Conservation (phyloP, 164 flowering plant species). For the Sedum album region DNA sequence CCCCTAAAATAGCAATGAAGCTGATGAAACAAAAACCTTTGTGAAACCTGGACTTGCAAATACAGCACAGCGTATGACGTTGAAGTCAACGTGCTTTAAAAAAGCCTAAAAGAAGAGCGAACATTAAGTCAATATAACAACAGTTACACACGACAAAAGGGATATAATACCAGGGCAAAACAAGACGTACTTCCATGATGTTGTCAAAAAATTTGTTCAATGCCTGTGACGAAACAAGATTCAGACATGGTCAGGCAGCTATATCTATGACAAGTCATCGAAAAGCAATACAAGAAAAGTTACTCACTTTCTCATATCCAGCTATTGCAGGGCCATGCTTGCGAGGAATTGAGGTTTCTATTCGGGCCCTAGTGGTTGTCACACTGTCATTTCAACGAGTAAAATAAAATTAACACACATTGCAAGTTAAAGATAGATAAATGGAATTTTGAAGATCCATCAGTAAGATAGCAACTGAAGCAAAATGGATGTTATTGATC, state of each 20-base stretch:
- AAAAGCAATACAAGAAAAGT: no score
- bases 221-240: slow-evolving; percentile 41
- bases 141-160: background rate
- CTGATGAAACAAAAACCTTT: slow-evolving; percentile 36
- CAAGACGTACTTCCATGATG: slow-evolving; percentile 55
- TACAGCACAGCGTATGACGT: slow-evolving; percentile 87
- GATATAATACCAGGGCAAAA: background rate
- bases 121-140: slow-evolving; percentile 3
- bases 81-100: slow-evolving; percentile 79
- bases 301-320: slow-evolving; percentile 90
- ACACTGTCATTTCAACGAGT: slow-evolving; percentile 38
- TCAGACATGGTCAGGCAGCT: background rate
- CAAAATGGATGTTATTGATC: background rate
- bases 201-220: slow-evolving; percentile 34
- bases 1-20: background rate
- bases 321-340: no score
- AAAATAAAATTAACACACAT: background rate
- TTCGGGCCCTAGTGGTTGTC: no score
- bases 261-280: slow-evolving; percentile 17
- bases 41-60: slow-evolving; percentile 98
- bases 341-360: no score
- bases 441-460: background rate
- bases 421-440: background rate
- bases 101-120: slow-evolving; percentile 44
- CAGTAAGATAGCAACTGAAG: background rate